Conservation (phyloP, 106 monocot species). For the Dendrobium officinale region DNA sequence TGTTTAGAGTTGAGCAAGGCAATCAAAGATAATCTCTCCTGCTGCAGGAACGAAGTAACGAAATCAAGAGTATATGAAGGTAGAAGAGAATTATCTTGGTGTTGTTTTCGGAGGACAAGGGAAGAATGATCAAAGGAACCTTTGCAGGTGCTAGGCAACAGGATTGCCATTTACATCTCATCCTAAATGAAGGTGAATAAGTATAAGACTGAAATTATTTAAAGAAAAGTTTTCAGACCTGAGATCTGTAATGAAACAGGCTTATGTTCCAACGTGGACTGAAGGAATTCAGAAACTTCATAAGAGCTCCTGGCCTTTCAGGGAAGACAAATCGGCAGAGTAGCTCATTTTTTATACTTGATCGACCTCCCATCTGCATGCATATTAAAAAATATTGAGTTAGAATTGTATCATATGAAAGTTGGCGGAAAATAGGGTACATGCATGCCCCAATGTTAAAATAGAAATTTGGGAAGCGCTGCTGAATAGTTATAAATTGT, state of each 20-base stretch:
- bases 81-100: background rate
- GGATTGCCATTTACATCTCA: background rate
- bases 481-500: no score
- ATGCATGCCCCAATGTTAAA: no score
- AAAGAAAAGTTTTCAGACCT: conserved; percentile 35
- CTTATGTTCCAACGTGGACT: conserved; percentile 96
- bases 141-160: background rate
- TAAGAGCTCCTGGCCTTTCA: conserved; percentile 77
- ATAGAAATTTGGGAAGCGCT: no score
- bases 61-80: background rate
- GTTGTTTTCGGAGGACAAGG: no score
- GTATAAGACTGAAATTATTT: background rate
- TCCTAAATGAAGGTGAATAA: background rate
- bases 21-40: background rate
- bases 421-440: no score
- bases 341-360: conserved; percentile 71
- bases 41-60: background rate
- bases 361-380: conserved; percentile 81
- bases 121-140: background rate
- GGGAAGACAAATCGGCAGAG: conserved; percentile 86
- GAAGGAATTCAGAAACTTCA: conserved; percentile 87
- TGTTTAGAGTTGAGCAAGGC: background rate
- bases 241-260: conserved; percentile 89
- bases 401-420: background rate
- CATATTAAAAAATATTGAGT: background rate